These are phyloP conservation scores for Bipolaris zeicola DNA, from an alignment of 2,329 filamentous ascomycete species.

Conservation along the genomic window DNA sequence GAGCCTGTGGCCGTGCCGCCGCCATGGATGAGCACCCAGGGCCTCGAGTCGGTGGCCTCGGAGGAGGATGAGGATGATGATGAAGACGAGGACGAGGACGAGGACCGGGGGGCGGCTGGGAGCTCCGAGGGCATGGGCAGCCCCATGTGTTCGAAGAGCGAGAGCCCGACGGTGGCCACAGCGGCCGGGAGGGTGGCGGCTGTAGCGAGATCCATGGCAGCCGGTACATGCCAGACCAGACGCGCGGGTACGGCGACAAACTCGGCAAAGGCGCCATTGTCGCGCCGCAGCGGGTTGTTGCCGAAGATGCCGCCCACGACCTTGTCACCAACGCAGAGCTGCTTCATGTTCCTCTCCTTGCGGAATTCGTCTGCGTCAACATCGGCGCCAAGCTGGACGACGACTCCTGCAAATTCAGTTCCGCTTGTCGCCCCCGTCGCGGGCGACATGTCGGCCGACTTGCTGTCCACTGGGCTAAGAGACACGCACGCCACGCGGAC, in stretches of 20 bases:
- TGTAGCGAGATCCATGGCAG: constrained; percentile 30
- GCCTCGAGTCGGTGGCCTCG: too few species aligned
- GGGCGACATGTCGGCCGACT: background rate
- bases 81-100: too few species aligned
- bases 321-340: too few species aligned
- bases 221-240: constrained; percentile 46
- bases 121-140: constrained; percentile 34
- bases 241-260: constrained; percentile 45
- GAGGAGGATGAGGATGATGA: too few species aligned
- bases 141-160: constrained; percentile 27
- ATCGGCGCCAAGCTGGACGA: constrained; percentile 37
- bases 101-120: too few species aligned
- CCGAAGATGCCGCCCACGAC: constrained; percentile 25
- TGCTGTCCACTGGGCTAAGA: constrained; percentile 14
- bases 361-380: constrained; percentile 10
- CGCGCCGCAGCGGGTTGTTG: background rate
- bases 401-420: constrained; percentile 44
- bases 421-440: constrained; percentile 21
- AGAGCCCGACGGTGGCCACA: constrained; percentile 37
- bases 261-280: constrained; percentile 30
- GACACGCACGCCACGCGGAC: constrained; percentile 5
- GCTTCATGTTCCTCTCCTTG: too few species aligned
- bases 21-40: constrained; percentile 40
- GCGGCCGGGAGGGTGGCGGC: constrained; percentile 45
- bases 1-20: constrained; percentile 7